These are phyloP conservation scores for Penicillium angulare DNA, from an alignment of 495 filamentous ascomycete species.

Conservation along the genomic window DNA sequence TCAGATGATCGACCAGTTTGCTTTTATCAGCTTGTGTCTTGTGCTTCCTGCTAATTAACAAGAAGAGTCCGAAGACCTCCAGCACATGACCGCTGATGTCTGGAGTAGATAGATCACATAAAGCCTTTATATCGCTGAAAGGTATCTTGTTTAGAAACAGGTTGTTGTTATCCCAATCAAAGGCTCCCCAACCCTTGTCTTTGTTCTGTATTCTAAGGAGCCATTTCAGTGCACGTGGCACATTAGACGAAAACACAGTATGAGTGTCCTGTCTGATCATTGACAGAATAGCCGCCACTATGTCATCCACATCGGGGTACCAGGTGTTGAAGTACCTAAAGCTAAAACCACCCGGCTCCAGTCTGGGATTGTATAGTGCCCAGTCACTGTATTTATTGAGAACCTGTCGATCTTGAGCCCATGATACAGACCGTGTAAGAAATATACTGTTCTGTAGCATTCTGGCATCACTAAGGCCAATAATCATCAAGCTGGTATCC, in stretches of 20 bases:
- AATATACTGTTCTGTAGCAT: not conserved
- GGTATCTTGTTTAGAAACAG: conserved; percentile 39
- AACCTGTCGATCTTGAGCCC: conserved; percentile 27
- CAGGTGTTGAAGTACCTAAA: conserved; percentile 36
- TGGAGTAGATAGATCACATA: conserved; percentile 34
- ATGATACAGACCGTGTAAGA: conserved; percentile 17
- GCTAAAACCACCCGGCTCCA: conserved; percentile 27
- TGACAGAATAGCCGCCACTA: conserved; percentile 33
- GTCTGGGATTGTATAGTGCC: conserved; percentile 22
- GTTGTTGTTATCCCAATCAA: conserved; percentile 39
- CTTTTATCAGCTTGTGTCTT: not conserved
- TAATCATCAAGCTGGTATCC: conserved; percentile 40
- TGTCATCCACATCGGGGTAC: conserved; percentile 47
- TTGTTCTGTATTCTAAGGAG: conserved; percentile 45
- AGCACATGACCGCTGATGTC: conserved; percentile 43
- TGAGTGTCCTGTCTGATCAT: too few species aligned
- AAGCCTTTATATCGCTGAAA: conserved; percentile 43
- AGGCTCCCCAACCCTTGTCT: conserved; percentile 48
- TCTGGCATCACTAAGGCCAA: conserved; percentile 25
- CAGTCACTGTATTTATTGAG: conserved; percentile 30
- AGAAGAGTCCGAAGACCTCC: conserved; percentile 35
- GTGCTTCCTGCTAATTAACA: conserved; percentile 1
- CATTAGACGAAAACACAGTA: conserved; percentile 8
- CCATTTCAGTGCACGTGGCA: conserved; percentile 28
- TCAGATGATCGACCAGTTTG: not conserved